A percentile compares a stretch with the other conserved stretches of the same genome.
Conservation (phyloP, 495 filamentous ascomycete species). For the Podospora pseudocomata region DNA sequence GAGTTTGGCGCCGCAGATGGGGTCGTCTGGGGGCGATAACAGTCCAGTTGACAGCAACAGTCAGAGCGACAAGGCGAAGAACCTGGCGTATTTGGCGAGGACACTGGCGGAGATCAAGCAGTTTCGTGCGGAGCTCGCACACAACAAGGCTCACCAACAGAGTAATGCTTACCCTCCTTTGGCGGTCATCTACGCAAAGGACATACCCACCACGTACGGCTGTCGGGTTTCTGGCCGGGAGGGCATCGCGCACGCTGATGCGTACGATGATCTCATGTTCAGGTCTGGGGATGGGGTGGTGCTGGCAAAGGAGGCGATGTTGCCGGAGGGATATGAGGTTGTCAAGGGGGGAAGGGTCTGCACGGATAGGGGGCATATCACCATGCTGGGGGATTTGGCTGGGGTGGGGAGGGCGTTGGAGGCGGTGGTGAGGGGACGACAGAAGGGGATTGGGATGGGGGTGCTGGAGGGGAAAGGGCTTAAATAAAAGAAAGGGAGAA, state of each 20-base stretch:
- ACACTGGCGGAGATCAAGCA: conserved; percentile 64
- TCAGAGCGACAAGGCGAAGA: conserved; percentile 18
- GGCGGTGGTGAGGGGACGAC: conserved; percentile 62
- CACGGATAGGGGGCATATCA: conserved; percentile 82
- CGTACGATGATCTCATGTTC: conserved; percentile 86
- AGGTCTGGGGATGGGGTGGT: conserved; percentile 87
- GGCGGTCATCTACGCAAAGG: conserved; percentile 84
- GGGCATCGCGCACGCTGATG: conserved; percentile 69
- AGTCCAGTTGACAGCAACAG: background rate
- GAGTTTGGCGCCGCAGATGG: conserved; percentile 49
- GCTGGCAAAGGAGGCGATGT: conserved; percentile 78
- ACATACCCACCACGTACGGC: conserved; percentile 77
- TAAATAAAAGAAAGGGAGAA: background rate
- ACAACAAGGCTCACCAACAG: conserved; percentile 54
- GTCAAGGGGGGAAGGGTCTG: conserved; percentile 68
- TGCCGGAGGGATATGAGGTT: conserved; percentile 73
- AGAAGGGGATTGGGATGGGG: conserved; percentile 66
- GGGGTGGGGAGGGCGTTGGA: conserved; percentile 70
- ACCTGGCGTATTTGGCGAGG: conserved; percentile 70
- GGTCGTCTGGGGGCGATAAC: conserved; percentile 10
- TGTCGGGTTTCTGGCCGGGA: conserved; percentile 61
- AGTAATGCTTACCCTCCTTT: conserved; percentile 75
- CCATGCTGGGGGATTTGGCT: conserved; percentile 78
- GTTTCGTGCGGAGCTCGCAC: conserved; percentile 71
- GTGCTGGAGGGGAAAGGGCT: background rate